Evolutionary conservation across 2,329 filamentous ascomycete genomes (phyloP).

Genomic region (Tricladium varicosporioides): DNA sequence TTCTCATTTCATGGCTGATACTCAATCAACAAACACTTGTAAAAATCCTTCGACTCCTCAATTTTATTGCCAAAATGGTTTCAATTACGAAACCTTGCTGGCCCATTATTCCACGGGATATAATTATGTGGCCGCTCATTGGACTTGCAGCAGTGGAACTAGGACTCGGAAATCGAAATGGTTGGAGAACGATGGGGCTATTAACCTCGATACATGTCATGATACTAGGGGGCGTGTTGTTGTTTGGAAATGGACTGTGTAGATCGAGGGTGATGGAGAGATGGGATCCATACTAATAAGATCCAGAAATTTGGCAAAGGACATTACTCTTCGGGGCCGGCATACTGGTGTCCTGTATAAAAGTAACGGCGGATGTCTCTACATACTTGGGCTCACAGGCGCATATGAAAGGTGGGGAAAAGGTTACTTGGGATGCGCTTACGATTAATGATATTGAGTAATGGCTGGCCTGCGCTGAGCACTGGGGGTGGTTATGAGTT

Average conservation of each 20-base stretch:
- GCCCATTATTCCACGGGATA: constrained; percentile 64
- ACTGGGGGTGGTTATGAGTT: too few relatives aligned
- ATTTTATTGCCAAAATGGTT: constrained; percentile 69
- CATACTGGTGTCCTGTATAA: too few relatives aligned
- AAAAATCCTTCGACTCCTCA: constrained; percentile 48
- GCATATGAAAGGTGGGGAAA: background rate
- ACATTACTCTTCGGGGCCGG: too few relatives aligned
- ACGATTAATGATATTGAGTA: too few relatives aligned
- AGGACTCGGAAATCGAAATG: constrained; percentile 39
- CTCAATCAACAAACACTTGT: constrained; percentile 35
- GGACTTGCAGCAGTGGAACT: constrained; percentile 67
- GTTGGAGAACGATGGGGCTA: constrained; percentile 38
- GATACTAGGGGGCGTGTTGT: constrained; percentile 41
- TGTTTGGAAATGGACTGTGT: constrained; percentile 27
- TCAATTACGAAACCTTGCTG: constrained; percentile 67
- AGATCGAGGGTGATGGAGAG: constrained; percentile 1
- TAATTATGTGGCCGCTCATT: constrained; percentile 66
- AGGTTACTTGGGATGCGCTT: too few relatives aligned
- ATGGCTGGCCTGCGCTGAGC: too few relatives aligned
- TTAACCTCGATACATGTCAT: constrained; percentile 47
- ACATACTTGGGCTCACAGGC: background rate
- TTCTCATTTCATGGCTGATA: constrained; percentile 31
- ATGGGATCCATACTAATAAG: background rate
- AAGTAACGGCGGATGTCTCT: background rate
- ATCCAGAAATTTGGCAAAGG: too few relatives aligned